Evolutionary conservation across 352 stramenopile genomes (phyloP).

Genomic region (Globisporangium polare): DNA sequence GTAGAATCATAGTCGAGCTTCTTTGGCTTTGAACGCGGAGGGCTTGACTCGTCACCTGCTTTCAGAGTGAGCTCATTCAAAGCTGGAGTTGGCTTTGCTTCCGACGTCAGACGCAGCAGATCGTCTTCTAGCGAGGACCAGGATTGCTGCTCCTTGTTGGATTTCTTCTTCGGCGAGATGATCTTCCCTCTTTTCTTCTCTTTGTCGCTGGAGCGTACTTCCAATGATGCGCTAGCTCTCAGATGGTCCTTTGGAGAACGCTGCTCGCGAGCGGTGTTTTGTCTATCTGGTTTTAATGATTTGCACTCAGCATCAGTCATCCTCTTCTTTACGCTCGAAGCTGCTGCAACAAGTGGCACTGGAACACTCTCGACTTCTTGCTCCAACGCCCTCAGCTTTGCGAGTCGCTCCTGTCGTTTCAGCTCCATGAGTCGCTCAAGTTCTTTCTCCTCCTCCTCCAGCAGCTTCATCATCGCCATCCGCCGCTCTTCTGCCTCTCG

Average conservation of each 20-base stretch:
- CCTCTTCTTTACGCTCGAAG: background rate
- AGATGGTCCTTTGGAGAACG: background rate
- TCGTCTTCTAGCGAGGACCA: background rate
- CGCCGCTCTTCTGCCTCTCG: slow-evolving; percentile 50
- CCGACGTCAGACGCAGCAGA: background rate
- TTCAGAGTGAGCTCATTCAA: background rate
- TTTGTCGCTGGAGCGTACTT: background rate
- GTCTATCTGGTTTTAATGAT: background rate
- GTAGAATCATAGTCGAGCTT: background rate
- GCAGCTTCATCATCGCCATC: slow-evolving; percentile 49
- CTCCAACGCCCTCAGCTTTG: slow-evolving; percentile 48
- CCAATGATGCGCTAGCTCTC: background rate
- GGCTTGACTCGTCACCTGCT: background rate
- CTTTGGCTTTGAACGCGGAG: background rate
- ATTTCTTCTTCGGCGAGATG: slow-evolving; percentile 8
- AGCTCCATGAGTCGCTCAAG: slow-evolving; percentile 60
- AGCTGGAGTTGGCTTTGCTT: background rate
- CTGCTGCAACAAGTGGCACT: background rate
- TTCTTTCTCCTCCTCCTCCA: slow-evolving; percentile 74
- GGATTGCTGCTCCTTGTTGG: background rate
- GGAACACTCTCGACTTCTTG: slow-evolving; percentile 20
- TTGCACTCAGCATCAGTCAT: background rate
- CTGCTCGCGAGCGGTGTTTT: background rate
- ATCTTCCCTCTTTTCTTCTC: background rate
- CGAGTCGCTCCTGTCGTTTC: slow-evolving; percentile 55